These are phyloP conservation scores for Grifola frondosa DNA, from an alignment of 1,284 basidiomycete genomes.

Conservation along the genomic window DNA sequence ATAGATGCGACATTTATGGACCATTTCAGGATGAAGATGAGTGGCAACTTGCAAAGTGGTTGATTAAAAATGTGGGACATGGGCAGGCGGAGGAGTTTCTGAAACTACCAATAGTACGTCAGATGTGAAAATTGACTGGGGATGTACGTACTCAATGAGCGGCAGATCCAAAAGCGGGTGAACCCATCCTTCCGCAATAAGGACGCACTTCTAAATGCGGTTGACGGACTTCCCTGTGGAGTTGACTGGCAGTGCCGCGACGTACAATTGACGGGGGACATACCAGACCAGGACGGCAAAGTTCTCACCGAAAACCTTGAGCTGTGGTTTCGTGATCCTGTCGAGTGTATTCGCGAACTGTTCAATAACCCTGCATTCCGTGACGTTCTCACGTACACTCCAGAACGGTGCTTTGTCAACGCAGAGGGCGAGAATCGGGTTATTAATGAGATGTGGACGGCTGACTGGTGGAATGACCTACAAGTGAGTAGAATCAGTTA, in stretches of 20 bases:
- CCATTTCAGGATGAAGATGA: constrained; percentile 22
- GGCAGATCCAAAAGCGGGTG: constrained; percentile 2
- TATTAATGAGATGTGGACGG: constrained; percentile 42
- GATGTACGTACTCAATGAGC: constrained; percentile 6
- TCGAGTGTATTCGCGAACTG: constrained; percentile 21
- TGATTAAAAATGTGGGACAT: constrained; percentile 23
- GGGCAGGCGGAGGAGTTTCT: constrained; percentile 7
- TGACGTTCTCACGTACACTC: constrained; percentile 29
- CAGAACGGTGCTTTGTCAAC: constrained; percentile 32
- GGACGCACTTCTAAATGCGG: constrained; percentile 1
- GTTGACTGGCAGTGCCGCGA: constrained; percentile 3
- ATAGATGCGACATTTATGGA: constrained; percentile 6
- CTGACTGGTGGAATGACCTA: constrained; percentile 41
- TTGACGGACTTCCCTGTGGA: constrained; percentile 1
- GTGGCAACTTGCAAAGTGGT: constrained; percentile 29
- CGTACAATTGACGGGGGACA: not conserved
- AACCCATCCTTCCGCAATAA: constrained; percentile 5
- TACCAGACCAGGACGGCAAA: not conserved
- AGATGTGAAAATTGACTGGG: not conserved
- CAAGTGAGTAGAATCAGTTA: constrained; percentile 27
- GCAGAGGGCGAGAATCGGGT: constrained; percentile 18
- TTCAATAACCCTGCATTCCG: constrained; percentile 34
- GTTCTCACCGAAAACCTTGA: constrained; percentile 8
- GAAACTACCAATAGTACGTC: constrained; percentile 13
- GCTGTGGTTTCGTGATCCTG: constrained; percentile 1